Evolutionary conservation across 2,329 filamentous ascomycete genomes (phyloP).

Genomic region (Intubia oerlemansii): DNA sequence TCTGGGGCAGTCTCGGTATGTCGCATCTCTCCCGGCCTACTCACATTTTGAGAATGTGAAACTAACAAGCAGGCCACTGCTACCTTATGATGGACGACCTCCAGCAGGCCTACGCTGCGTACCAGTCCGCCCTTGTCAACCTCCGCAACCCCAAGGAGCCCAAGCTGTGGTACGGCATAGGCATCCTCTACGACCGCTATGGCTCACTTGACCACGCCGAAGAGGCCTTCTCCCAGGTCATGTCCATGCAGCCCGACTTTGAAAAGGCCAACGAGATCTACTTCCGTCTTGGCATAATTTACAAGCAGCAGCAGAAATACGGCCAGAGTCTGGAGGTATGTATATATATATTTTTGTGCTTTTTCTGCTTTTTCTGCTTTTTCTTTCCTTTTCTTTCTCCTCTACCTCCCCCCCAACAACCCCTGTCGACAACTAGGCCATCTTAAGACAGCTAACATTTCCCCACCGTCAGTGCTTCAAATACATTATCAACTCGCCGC

Average conservation of each 20-base stretch:
- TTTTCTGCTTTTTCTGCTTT: constrained; percentile 2
- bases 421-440: too few species aligned
- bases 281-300: constrained; percentile 96
- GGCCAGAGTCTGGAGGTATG: constrained; percentile 72
- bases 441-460: constrained; percentile 10
- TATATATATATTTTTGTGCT: too few species aligned
- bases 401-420: too few species aligned
- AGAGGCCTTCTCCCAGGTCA: constrained; percentile 94
- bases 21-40: constrained; percentile 12
- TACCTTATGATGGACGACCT: constrained; percentile 97
- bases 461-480: constrained; percentile 61
- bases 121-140: constrained; percentile 88
- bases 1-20: constrained; percentile 71
- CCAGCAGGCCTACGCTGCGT: constrained; percentile 89
- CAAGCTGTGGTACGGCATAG: constrained; percentile 96
- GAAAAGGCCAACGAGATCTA: constrained; percentile 99
- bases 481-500: constrained; percentile 87
- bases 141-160: constrained; percentile 90
- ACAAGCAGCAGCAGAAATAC: constrained; percentile 96
- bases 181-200: constrained; percentile 91
- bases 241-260: constrained; percentile 94
- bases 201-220: constrained; percentile 93
- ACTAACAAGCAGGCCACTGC: constrained; percentile 88
- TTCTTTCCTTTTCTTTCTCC: background rate
- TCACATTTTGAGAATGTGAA: constrained; percentile 12